Evolutionary conservation across 1,139 yeast genomes (phyloP).

Genomic region (Wickerhamomyces sp.): DNA sequence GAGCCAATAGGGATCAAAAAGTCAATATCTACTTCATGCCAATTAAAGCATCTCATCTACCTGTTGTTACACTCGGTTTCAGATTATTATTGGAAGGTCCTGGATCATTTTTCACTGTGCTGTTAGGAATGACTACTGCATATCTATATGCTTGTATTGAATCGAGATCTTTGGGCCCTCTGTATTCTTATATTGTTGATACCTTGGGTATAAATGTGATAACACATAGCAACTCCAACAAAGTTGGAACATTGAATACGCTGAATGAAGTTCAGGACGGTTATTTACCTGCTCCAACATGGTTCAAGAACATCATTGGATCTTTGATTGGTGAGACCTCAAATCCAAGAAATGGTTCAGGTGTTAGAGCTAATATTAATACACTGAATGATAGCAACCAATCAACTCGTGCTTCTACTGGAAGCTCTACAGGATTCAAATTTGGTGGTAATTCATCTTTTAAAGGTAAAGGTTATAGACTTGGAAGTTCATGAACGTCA

Average conservation of each 20-base stretch:
- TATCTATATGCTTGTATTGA: conserved; percentile 58
- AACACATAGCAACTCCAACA: conserved; percentile 23
- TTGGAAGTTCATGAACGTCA: conserved; percentile 12
- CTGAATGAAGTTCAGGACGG: conserved; percentile 27
- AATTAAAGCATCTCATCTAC: conserved; percentile 54
- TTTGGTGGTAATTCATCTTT: conserved; percentile 11
- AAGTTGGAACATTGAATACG: conserved; percentile 32
- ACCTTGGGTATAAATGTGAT: conserved; percentile 20
- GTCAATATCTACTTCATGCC: conserved; percentile 51
- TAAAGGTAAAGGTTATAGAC: conserved; percentile 24
- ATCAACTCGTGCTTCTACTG: background rate
- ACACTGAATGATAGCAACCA: conserved; percentile 4
- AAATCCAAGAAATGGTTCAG: background rate
- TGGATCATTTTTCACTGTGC: conserved; percentile 33
- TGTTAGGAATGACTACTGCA: conserved; percentile 49
- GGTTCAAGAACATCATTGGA: conserved; percentile 18
- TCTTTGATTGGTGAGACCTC: conserved; percentile 4
- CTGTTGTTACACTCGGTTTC: conserved; percentile 48
- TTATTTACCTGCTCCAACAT: conserved; percentile 31
- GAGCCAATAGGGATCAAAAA: conserved; percentile 44
- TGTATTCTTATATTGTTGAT: conserved; percentile 27
- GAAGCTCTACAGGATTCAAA: conserved; percentile 8
- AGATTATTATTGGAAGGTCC: conserved; percentile 42
- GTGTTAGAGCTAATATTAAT: conserved; percentile 4
- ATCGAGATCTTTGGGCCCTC: conserved; percentile 47